Conservation (phyloP, 495 filamentous ascomycete species). For the Daldinia concentrica region DNA sequence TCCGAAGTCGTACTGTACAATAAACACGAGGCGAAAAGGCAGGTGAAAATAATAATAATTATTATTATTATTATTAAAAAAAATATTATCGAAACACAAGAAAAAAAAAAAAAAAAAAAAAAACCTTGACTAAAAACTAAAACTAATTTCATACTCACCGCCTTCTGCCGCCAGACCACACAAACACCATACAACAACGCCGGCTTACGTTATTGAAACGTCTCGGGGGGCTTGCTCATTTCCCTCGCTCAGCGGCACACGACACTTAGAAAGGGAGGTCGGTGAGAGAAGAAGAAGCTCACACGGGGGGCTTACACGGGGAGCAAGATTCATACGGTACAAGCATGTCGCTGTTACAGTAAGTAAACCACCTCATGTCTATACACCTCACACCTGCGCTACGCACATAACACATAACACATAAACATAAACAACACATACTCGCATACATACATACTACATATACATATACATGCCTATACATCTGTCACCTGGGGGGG, state of each 20-base stretch:
- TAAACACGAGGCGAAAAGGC: slow-evolving; percentile 1
- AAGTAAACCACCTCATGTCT: slow-evolving; percentile 20
- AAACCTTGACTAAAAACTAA: no score
- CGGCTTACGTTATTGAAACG: slow-evolving; percentile 41
- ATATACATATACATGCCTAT: not conserved
- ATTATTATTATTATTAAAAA: slow-evolving; percentile 9
- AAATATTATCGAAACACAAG: not conserved
- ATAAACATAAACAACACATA: slow-evolving; percentile 13
- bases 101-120: not conserved
- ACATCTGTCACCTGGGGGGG: slow-evolving; percentile 1
- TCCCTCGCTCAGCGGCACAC: slow-evolving; percentile 13
- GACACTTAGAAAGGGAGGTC: slow-evolving; percentile 7
- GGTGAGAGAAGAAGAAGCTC: slow-evolving; percentile 16
- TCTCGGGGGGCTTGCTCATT: slow-evolving; percentile 7
- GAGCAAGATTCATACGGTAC: slow-evolving; percentile 4
- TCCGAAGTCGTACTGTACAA: slow-evolving; percentile 19
- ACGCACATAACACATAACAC: slow-evolving; percentile 20
- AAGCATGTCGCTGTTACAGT: slow-evolving; percentile 44
- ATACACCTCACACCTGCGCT: slow-evolving; percentile 12
- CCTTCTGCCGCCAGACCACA: slow-evolving; percentile 29
- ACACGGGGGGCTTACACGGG: not conserved
- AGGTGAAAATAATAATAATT: slow-evolving; percentile 1
- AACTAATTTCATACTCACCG: slow-evolving; percentile 23
- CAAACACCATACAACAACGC: slow-evolving; percentile 3
- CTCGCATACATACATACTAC: slow-evolving; percentile 8